Conservation (phyloP, 2,329 filamentous ascomycete genomes). For the Paracoccidioides lutzii region DNA sequence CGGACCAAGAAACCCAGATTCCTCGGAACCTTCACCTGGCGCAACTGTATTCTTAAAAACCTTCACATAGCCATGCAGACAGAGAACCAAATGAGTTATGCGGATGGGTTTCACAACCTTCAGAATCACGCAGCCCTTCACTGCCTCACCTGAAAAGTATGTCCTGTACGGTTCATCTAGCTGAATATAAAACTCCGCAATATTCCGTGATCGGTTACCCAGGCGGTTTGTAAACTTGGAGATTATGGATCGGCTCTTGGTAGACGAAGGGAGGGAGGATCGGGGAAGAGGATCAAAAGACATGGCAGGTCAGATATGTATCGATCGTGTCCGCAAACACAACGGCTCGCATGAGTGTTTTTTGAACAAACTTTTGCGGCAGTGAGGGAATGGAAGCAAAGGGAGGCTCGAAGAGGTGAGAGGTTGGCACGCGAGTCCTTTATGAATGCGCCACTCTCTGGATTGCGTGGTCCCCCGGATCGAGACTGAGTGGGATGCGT, state of each 20-base stretch:
- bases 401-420: neutral
- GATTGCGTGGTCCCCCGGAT: neutral
- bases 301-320: conserved; percentile 26
- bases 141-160: conserved; percentile 49
- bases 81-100: conserved; percentile 51
- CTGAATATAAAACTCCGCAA: conserved; percentile 49
- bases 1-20: conserved; percentile 38
- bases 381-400: neutral
- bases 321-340: conserved; percentile 24
- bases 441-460: neutral
- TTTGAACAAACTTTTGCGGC: too few species aligned
- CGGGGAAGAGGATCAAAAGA: conserved; percentile 26
- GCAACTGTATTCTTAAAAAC: conserved; percentile 51
- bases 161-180: conserved; percentile 50
- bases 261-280: conserved; percentile 24
- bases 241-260: conserved; percentile 34
- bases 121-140: conserved; percentile 47
- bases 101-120: conserved; percentile 48
- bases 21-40: conserved; percentile 41
- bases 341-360: neutral
- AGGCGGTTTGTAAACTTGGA: conserved; percentile 46
- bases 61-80: conserved; percentile 51
- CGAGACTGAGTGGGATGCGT: neutral
- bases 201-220: conserved; percentile 39
- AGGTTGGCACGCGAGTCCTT: neutral